Base-by-base conservation (phyloP, 1,284 basidiomycete genomes). In the Ceratobasidium sp. region DNA sequence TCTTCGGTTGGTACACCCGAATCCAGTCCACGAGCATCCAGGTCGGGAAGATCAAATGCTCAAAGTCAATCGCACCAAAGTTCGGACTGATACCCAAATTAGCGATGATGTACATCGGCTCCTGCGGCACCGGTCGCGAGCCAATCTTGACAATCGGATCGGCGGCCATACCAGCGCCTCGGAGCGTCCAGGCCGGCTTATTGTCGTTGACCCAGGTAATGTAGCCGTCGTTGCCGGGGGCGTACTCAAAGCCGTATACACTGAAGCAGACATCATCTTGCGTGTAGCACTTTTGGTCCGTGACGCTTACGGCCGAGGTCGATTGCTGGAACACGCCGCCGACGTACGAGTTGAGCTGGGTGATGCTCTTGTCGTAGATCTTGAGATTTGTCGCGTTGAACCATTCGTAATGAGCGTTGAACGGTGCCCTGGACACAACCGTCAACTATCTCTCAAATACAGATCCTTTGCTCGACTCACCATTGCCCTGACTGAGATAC, bases 81-180 rank as follows among this genome's bases (percentile, higher is more conserved):
- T 92, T 92, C 27, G 83, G 82, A 1, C 93, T 95, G 81, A 96
- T 90, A 66, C 93, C 94, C 79, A 97, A 83, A 80, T 95, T 94
- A 74, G 87, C 83, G 77, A 96, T 88, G 79, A 96, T 85, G 51
- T 76, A 76, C 68, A 77, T 58, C 22, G 76, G 76, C 65, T 77
- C 76, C 27, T 74, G 54, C 0, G 76, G 72, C 22, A 77, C 58
- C 1, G 61, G 66, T 7, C 76, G 53, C 11, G 65, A 29, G 8
- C 75, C 72, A 41, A 76, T 74, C 22, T 76, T 61, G 41, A 64
- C 46, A 9, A 58, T 29, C 8, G 49, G 29, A 29, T 77, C 71
- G 27, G 72, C 46, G 1, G 46, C 69, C 69, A 72, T 72, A 16
- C 58, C 69, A 46, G 84, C 81, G 14, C 87, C 86, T 43, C 88